A percentile compares a stretch with the other conserved stretches of the same genome.
Evolutionary conservation across 2,329 filamentous ascomycete genomes (phyloP).

Genomic region (Acarospora socialis): DNA sequence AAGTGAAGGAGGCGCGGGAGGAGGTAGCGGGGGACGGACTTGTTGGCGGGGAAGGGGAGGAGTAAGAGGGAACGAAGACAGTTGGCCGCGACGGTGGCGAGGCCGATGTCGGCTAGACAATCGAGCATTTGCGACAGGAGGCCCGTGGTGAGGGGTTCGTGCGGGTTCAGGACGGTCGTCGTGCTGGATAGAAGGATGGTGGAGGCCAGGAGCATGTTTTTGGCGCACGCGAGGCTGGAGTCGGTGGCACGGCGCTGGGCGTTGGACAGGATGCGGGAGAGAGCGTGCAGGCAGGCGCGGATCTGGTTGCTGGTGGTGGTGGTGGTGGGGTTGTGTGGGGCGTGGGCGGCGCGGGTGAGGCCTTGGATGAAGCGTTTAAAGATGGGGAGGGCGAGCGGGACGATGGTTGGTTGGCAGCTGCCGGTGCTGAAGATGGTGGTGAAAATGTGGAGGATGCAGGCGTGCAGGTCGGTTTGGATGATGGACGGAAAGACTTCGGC

Average conservation of each 20-base stretch:
- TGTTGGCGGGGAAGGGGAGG: constrained; percentile 43
- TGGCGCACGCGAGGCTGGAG: constrained; percentile 72
- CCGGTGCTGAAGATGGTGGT: constrained; percentile 81
- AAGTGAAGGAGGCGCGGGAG: constrained; percentile 65
- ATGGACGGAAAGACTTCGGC: constrained; percentile 92
- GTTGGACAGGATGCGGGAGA: constrained; percentile 53
- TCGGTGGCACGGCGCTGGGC: constrained; percentile 43
- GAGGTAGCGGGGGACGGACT: constrained; percentile 59
- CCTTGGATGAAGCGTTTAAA: constrained; percentile 80
- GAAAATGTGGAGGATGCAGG: constrained; percentile 94
- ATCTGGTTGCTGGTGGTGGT: constrained; percentile 52
- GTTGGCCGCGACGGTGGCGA: constrained; percentile 73
- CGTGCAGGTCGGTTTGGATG: constrained; percentile 90
- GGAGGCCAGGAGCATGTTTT: constrained; percentile 76
- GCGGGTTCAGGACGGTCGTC: constrained; percentile 55
- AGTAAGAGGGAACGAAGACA: constrained; percentile 77
- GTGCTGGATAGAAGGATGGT: constrained; percentile 81
- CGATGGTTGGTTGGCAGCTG: constrained; percentile 71
- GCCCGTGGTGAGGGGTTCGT: constrained; percentile 58
- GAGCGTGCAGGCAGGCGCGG: constrained; percentile 66
- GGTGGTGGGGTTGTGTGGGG: constrained; percentile 13
- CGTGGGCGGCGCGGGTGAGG: constrained; percentile 38
- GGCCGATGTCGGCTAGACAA: constrained; percentile 49
- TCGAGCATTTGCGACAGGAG: constrained; percentile 74
- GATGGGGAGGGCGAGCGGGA: constrained; percentile 79